Conservation (phyloP, 495 filamentous ascomycete species). For the Trichoderma parareesei region DNA sequence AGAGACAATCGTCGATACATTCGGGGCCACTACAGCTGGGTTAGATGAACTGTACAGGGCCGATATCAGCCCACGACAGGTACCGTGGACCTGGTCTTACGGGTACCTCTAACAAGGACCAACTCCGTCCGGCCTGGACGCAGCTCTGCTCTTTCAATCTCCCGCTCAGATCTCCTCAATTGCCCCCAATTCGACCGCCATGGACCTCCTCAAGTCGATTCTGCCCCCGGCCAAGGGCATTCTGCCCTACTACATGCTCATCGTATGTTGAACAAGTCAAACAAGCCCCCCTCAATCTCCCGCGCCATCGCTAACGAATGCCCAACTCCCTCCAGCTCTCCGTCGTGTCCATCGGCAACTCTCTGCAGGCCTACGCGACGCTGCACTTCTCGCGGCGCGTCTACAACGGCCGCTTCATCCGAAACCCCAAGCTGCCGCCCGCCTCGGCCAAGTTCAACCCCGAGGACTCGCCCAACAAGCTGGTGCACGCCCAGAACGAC, state of each 20-base stretch:
- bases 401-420: conserved; percentile 52
- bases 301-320: neutral
- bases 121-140: no score
- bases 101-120: no score
- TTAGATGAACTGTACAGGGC: no score
- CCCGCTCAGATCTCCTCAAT: neutral
- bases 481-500: conserved; percentile 35
- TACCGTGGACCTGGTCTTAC: neutral
- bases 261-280: conserved; percentile 26
- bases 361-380: conserved; percentile 69
- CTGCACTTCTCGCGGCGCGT: conserved; percentile 66
- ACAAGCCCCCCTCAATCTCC: neutral
- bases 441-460: conserved; percentile 29
- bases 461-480: conserved; percentile 34
- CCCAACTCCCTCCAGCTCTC: conserved; percentile 48
- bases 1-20: no score
- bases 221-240: conserved; percentile 36
- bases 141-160: neutral
- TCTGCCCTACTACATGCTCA: conserved; percentile 39
- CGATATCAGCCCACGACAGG: no score
- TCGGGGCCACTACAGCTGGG: no score
- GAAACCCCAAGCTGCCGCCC: conserved; percentile 29
- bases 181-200: conserved; percentile 10
- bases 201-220: conserved; percentile 31
- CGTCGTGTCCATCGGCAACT: conserved; percentile 69